Evolutionary conservation across 2,329 filamentous ascomycete genomes (phyloP).

Genomic region (Penicillium occitanis): DNA sequence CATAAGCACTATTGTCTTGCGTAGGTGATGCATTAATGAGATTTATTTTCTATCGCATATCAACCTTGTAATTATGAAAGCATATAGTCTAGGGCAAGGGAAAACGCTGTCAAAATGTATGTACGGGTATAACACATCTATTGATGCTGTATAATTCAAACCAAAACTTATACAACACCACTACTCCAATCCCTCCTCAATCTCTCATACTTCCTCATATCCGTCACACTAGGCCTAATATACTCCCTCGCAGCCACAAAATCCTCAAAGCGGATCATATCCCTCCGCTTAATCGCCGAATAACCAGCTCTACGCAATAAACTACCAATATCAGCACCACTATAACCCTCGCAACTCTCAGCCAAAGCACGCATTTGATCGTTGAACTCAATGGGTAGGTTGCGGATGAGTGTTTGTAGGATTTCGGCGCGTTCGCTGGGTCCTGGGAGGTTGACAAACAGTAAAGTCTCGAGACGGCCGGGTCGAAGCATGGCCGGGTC

Average conservation of each 20-base stretch:
- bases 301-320: constrained; percentile 61
- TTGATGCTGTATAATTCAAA: not conserved
- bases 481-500: constrained; percentile 93
- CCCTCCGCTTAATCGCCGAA: constrained; percentile 53
- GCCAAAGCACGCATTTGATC: constrained; percentile 65
- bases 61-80: not conserved
- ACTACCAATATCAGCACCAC: constrained; percentile 64
- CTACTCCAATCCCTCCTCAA: constrained; percentile 52
- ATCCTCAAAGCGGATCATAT: constrained; percentile 48
- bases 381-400: constrained; percentile 53
- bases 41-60: not conserved
- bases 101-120: not conserved
- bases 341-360: constrained; percentile 73
- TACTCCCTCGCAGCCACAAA: constrained; percentile 43
- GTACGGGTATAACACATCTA: not conserved
- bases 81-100: not conserved
- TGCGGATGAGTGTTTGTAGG: constrained; percentile 63
- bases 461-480: constrained; percentile 79
- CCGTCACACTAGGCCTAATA: constrained; percentile 54
- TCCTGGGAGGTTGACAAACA: constrained; percentile 85
- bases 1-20: constrained; percentile 14
- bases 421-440: constrained; percentile 82
- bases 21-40: constrained; percentile 7
- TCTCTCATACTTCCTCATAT: constrained; percentile 58
- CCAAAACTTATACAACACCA: constrained; percentile 13